Conservation (phyloP, 495 filamentous ascomycete genomes). For the Penicillium roqueforti region DNA sequence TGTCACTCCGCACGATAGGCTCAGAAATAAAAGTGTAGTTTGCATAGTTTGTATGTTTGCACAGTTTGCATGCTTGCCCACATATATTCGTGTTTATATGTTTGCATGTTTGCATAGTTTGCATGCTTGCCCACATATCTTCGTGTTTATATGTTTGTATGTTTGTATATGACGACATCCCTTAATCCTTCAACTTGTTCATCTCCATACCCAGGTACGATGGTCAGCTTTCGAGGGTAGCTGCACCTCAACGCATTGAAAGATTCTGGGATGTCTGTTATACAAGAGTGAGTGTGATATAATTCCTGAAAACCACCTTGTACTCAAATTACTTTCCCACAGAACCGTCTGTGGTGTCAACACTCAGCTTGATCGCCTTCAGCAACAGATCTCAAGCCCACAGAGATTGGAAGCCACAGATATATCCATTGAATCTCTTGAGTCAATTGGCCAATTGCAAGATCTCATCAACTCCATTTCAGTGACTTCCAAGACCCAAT, state of each 20-base stretch:
- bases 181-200: neutral
- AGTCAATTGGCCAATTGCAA: constrained; percentile 46
- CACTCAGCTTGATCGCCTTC: constrained; percentile 71
- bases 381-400: constrained; percentile 40
- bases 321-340: constrained; percentile 6
- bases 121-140: neutral
- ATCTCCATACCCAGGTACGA: neutral
- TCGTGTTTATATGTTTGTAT: no score
- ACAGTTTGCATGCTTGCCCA: neutral
- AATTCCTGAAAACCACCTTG: neutral
- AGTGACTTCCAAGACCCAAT: constrained; percentile 53
- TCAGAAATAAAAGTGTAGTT: constrained; percentile 4
- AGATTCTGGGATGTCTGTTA: constrained; percentile 1
- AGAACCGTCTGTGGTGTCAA: constrained; percentile 81
- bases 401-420: constrained; percentile 22
- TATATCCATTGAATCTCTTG: constrained; percentile 4
- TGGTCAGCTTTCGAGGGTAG: neutral
- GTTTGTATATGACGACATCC: constrained; percentile 13
- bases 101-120: constrained; percentile 3
- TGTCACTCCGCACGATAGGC: no score
- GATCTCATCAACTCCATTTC: constrained; percentile 64
- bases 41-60: constrained; percentile 10
- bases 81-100: no score
- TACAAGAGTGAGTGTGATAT: constrained; percentile 8
- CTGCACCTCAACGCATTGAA: neutral